These are phyloP conservation scores for Diversispora epigaea DNA, from an alignment of 192 early-diverging fungal genomes.

Conservation along the genomic window DNA sequence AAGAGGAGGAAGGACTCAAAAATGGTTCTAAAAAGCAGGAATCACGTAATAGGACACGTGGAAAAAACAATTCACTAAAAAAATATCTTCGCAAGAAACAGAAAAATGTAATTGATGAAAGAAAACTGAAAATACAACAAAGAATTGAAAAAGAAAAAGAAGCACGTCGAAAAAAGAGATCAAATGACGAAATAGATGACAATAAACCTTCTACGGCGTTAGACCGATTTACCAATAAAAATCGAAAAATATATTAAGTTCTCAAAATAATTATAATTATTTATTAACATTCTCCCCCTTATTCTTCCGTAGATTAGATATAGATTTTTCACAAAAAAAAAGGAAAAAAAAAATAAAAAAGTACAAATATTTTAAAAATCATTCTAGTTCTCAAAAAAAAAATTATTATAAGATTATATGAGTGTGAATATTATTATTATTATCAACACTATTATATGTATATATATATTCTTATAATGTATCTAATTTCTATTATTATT, in stretches of 20 bases:
- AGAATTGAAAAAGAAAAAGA: slow-evolving; percentile 12
- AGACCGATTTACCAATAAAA: neutral
- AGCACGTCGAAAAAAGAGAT: neutral
- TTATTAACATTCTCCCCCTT: too few relatives aligned
- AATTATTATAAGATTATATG: too few relatives aligned
- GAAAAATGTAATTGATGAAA: slow-evolving; percentile 78
- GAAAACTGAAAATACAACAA: slow-evolving; percentile 29
- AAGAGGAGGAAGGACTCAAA: slow-evolving; percentile 55
- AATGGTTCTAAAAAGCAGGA: slow-evolving; percentile 50
- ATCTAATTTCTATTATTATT: too few relatives aligned
- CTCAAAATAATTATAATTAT: too few relatives aligned
- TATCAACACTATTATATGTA: too few relatives aligned
- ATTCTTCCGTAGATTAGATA: too few relatives aligned
- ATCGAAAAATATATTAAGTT: neutral
- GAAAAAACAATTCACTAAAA: slow-evolving; percentile 74
- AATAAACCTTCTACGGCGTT: neutral
- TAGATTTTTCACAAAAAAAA: too few relatives aligned
- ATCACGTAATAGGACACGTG: slow-evolving; percentile 61
- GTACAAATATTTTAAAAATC: too few relatives aligned
- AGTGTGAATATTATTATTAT: too few relatives aligned
- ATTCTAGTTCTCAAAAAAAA: too few relatives aligned
- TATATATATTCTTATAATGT: too few relatives aligned
- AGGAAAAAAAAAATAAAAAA: too few relatives aligned
- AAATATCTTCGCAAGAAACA: slow-evolving; percentile 78
- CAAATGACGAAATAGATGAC: neutral